Evolutionary conservation across 192 early-diverging fungal species (phyloP).

Genomic region (Coemansia nantahalensis): DNA sequence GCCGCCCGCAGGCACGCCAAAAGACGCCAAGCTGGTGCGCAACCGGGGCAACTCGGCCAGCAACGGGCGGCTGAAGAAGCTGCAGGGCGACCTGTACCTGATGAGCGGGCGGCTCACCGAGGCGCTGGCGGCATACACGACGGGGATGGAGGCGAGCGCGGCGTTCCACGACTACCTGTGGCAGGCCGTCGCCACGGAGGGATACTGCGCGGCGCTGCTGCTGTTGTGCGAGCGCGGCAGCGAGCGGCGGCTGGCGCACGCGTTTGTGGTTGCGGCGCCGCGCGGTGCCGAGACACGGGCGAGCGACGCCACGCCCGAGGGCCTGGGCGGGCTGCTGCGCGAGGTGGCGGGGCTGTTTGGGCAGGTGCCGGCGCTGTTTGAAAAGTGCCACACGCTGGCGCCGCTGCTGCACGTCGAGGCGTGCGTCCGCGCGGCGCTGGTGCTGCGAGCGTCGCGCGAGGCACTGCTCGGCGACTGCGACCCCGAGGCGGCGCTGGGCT

Average conservation of each 20-base stretch:
- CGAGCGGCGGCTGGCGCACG: slow-evolving; percentile 16
- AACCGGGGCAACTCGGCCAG: slow-evolving; percentile 6
- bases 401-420: slow-evolving; percentile 47
- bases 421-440: slow-evolving; percentile 44
- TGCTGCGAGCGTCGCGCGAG: slow-evolving; percentile 33
- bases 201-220: slow-evolving; percentile 48
- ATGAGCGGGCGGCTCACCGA: slow-evolving; percentile 44
- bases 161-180: slow-evolving; percentile 44
- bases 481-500: slow-evolving; percentile 20
- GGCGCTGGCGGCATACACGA: slow-evolving; percentile 39
- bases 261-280: slow-evolving; percentile 6
- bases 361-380: slow-evolving; percentile 42
- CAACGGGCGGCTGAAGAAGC: slow-evolving; percentile 44
- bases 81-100: slow-evolving; percentile 48
- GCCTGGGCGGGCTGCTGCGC: slow-evolving; percentile 1
- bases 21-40: slow-evolving; percentile 2
- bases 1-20: slow-evolving; percentile 5
- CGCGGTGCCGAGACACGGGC: neutral
- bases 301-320: neutral
- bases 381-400: slow-evolving; percentile 39
- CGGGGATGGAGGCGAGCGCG: slow-evolving; percentile 25
- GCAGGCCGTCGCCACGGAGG: slow-evolving; percentile 51
- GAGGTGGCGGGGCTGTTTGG: slow-evolving; percentile 14
- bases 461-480: slow-evolving; percentile 15
- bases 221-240: slow-evolving; percentile 24